Conservation (phyloP, 2,329 filamentous ascomycete genomes). For the Sporothrix schenckii region DNA sequence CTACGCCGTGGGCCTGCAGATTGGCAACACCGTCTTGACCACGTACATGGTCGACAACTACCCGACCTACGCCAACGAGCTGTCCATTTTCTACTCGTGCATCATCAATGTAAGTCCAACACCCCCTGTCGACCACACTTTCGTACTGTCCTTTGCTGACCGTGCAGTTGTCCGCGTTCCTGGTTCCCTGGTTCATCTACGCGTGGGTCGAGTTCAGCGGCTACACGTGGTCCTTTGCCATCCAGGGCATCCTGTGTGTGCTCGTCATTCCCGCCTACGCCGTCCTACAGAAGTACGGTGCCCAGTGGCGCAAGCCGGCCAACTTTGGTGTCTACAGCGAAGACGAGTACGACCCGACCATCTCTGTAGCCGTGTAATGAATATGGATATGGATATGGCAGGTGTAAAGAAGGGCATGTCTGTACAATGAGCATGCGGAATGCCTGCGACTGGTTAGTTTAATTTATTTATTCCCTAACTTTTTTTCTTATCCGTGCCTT, state of each 20-base stretch:
- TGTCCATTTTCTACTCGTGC: constrained; percentile 59
- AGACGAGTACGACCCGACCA: constrained; percentile 21
- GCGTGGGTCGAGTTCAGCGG: constrained; percentile 51
- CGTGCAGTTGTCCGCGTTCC: constrained; percentile 48
- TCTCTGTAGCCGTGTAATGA: not conserved
- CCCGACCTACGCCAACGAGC: constrained; percentile 57
- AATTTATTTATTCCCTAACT: too few relatives aligned
- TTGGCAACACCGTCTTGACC: constrained; percentile 57
- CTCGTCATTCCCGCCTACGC: constrained; percentile 29
- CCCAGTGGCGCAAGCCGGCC: constrained; percentile 17
- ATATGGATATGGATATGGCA: too few relatives aligned
- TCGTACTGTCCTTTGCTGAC: not conserved
- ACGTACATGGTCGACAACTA: constrained; percentile 60
- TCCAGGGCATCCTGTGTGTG: constrained; percentile 50
- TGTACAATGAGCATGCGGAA: too few relatives aligned
- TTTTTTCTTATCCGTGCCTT: too few relatives aligned
- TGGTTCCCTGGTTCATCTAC: constrained; percentile 54
- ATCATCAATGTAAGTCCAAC: constrained; percentile 48
- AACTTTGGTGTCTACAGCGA: constrained; percentile 23
- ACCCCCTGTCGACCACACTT: not conserved
- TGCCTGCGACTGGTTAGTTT: too few relatives aligned
- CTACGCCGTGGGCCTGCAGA: constrained; percentile 59
- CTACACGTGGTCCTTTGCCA: constrained; percentile 56
- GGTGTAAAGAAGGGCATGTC: too few relatives aligned
- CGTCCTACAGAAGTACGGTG: constrained; percentile 27